Percentiles rank a stretch among this genome's conserved stretches.
These are phyloP conservation scores for Suillus americanus DNA, from an alignment of 768 basidiomycete genomes.

Conservation along the genomic window DNA sequence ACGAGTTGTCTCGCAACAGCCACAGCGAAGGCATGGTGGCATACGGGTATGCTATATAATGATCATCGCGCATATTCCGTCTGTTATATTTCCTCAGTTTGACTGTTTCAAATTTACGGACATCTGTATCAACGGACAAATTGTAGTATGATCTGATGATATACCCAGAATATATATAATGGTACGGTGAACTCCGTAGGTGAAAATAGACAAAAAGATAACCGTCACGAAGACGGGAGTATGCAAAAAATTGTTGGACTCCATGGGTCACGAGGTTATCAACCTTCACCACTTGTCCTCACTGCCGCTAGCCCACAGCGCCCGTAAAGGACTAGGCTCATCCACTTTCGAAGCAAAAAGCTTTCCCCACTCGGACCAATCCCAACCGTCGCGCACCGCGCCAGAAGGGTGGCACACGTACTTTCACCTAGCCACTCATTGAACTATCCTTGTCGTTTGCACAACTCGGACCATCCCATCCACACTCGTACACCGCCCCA, in stretches of 20 bases:
- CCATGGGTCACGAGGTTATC: constrained; percentile 29
- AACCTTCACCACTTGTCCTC: constrained; percentile 28
- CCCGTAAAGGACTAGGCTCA: constrained; percentile 16
- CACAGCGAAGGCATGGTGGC: not conserved
- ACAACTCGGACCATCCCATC: constrained; percentile 33
- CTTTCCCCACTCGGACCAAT: constrained; percentile 40
- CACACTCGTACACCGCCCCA: constrained; percentile 18
- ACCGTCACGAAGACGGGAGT: constrained; percentile 27
- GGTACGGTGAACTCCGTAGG: not conserved
- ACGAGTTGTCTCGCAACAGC: not conserved
- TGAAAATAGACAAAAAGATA: not conserved
- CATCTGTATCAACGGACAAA: not conserved
- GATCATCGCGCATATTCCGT: not conserved
- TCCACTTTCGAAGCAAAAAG: constrained; percentile 41
- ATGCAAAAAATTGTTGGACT: constrained; percentile 30
- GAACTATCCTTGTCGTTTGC: constrained; percentile 29
- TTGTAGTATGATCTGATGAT: not conserved
- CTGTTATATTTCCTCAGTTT: not conserved
- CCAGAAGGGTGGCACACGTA: constrained; percentile 26
- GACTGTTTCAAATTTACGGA: not conserved
- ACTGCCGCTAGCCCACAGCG: constrained; percentile 19
- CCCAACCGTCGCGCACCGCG: constrained; percentile 22
- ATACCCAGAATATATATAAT: not conserved
- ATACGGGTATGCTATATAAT: not conserved
- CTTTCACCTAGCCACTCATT: constrained; percentile 37